Evolutionary conservation across 129 eudicot genomes (phyloP).

Genomic region (Pulicaria dysenterica): DNA sequence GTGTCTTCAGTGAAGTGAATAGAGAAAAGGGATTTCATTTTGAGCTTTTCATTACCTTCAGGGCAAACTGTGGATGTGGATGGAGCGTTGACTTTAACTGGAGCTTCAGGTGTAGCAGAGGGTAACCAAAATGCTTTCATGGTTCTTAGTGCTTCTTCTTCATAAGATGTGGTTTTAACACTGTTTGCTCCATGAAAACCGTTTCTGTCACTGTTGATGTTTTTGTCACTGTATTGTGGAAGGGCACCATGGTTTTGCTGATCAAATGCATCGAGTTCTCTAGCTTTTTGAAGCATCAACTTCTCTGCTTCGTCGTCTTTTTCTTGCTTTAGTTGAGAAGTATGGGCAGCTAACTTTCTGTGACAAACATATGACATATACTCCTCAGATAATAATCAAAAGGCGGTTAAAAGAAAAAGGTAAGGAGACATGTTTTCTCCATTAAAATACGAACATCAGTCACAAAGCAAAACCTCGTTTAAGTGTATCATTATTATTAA

Average conservation of each 20-base stretch:
- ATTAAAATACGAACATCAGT: not conserved
- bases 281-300: conserved; percentile 71
- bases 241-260: conserved; percentile 95
- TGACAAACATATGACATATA: conserved; percentile 27
- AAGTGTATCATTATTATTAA: not conserved
- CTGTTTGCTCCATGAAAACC: conserved; percentile 97
- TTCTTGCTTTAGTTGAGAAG: conserved; percentile 77
- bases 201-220: conserved; percentile 55
- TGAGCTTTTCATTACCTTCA: conserved; percentile 86
- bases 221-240: conserved; percentile 87
- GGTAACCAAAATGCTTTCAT: conserved; percentile 99
- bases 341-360: conserved; percentile 85
- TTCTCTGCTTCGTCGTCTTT: conserved; percentile 84
- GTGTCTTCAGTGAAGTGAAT: conserved; percentile 71
- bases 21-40: conserved; percentile 74
- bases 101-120: conserved; percentile 93
- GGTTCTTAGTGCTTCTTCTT: conserved; percentile 91
- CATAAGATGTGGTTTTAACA: conserved; percentile 83
- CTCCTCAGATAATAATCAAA: conserved; percentile 20
- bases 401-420: not conserved
- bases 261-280: conserved; percentile 91
- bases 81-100: conserved; percentile 80
- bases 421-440: not conserved
- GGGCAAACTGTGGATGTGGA: conserved; percentile 77
- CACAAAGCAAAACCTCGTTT: not conserved